Evolutionary conservation across 257 asterid species (phyloP), one percentile per base, ranked within the genome.

Genomic region (Lycium barbarum): DNA sequence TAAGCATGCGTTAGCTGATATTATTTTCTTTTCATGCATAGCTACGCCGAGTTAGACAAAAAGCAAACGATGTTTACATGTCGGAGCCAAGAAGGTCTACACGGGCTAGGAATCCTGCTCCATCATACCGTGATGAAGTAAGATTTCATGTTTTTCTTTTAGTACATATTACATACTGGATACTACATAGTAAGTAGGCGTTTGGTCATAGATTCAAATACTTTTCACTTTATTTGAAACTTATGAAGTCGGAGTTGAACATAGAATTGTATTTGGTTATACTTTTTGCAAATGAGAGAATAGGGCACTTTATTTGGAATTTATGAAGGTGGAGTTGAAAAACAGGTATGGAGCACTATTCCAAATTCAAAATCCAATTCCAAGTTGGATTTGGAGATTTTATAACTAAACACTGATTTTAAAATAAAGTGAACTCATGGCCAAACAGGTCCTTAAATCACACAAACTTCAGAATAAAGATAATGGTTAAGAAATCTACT

Each of bases 41-140:
- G 96, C 91, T 45, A 53, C 89, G 87, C 79, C 84, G 26, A 47
- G 68, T 51, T 81, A 89, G 86, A 79, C 86, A 84, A 36, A 93
- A 91, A 86, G 76, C 87, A 79, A 59, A 57, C 4, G 79, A 58
- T 55, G 76, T 26, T 53, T 88, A 20, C 87, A 62, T 78, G 83
- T 62, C 84, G 63, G 98, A 95, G 92, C 99, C 97, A 85, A 92
- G 98, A 71, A 98, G 99, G 67, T 95, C 99, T 10, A 87, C 96
- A 79, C 93, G 99, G 22, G 92, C 88, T 20, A 97, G 98, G 47
- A 95, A 87, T 76, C 88, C 91, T 47, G 93, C 91, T 87, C 18
- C 88, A 47, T 85, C 98, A 8, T 95, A 95, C 86, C 90, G 90
- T 61, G 99, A 95, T 84, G 94, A 95, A 84, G 97, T 94, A 87